Conservation (phyloP, 2,329 filamentous ascomycete species). For the Helotiales sp. region DNA sequence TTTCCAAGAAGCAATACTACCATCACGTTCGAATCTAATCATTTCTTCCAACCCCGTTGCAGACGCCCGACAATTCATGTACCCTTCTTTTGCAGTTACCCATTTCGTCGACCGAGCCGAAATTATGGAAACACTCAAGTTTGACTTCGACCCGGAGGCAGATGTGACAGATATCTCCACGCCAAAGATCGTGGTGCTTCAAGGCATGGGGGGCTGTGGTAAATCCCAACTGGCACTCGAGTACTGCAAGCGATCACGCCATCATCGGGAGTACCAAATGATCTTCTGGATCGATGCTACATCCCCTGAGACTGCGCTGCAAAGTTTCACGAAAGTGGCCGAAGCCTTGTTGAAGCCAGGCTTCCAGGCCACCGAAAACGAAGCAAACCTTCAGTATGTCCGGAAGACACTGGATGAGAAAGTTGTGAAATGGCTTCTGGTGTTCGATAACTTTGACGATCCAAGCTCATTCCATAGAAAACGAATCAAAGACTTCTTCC, state of each 20-base stretch:
- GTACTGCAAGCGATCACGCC: slow-evolving; percentile 26
- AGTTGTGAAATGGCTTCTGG: slow-evolving; percentile 31
- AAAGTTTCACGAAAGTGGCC: slow-evolving; percentile 27
- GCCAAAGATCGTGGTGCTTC: slow-evolving; percentile 24
- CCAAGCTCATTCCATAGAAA: slow-evolving; percentile 16
- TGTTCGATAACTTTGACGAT: slow-evolving; percentile 37
- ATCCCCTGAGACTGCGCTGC: slow-evolving; percentile 14
- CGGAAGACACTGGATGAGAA: slow-evolving; percentile 12
- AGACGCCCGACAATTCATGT: no score
- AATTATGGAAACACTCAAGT: background rate
- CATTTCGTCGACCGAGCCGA: background rate
- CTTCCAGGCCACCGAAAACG: background rate
- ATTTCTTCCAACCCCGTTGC: no score
- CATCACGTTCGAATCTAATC: no score
- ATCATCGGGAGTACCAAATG: slow-evolving; percentile 7
- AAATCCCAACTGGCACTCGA: slow-evolving; percentile 36
- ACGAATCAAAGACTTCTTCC: slow-evolving; percentile 24
- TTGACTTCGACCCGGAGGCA: background rate
- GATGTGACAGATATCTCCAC: background rate
- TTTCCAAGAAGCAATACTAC: background rate
- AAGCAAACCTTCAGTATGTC: slow-evolving; percentile 18
- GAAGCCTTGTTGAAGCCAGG: slow-evolving; percentile 13
- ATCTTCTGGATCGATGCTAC: slow-evolving; percentile 38
- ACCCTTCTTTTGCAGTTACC: background rate
- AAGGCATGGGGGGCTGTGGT: slow-evolving; percentile 31